Conservation (phyloP, 2,329 filamentous ascomycete species). For the Orbilia ellipsospora region DNA sequence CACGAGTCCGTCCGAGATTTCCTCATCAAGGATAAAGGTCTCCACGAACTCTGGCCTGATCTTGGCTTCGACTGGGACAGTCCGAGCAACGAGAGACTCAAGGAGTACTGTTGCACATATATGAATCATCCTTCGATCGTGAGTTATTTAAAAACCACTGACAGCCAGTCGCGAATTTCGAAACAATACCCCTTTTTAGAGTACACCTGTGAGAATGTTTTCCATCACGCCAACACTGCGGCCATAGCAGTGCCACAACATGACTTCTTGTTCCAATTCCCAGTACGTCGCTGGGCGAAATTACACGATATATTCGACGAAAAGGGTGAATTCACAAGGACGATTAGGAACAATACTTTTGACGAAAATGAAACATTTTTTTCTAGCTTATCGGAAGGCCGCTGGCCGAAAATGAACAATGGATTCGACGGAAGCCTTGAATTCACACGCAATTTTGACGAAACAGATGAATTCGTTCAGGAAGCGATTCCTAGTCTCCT, state of each 20-base stretch:
- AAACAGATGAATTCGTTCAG: conserved; percentile 13
- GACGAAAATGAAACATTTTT: too few species aligned
- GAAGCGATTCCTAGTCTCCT: conserved; percentile 56
- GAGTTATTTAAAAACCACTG: too few species aligned
- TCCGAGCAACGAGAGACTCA: conserved; percentile 64
- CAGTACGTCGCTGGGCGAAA: conserved; percentile 58
- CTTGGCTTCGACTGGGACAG: conserved; percentile 29
- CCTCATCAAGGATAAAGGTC: conserved; percentile 59
- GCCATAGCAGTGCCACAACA: conserved; percentile 59
- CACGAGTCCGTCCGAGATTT: conserved; percentile 62
- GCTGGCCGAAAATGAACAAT: too few species aligned
- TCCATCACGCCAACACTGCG: conserved; percentile 64
- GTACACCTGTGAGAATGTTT: conserved; percentile 64
- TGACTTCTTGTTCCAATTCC: conserved; percentile 61
- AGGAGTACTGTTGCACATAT: conserved; percentile 64
- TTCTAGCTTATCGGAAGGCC: too few species aligned
- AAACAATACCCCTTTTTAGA: conserved; percentile 64
- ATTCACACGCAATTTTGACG: too few species aligned
- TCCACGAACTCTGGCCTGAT: conserved; percentile 47
- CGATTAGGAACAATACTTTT: too few species aligned
- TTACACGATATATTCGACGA: too few species aligned
- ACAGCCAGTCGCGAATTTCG: conserved; percentile 32
- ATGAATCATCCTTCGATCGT: conserved; percentile 57
- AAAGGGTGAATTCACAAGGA: too few species aligned
- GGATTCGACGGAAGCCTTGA: too few species aligned